Percentiles rank a stretch among this genome's conserved stretches.
Conservation (phyloP, 371 early-diverging fungal species). For the Mucor mucedo region DNA sequence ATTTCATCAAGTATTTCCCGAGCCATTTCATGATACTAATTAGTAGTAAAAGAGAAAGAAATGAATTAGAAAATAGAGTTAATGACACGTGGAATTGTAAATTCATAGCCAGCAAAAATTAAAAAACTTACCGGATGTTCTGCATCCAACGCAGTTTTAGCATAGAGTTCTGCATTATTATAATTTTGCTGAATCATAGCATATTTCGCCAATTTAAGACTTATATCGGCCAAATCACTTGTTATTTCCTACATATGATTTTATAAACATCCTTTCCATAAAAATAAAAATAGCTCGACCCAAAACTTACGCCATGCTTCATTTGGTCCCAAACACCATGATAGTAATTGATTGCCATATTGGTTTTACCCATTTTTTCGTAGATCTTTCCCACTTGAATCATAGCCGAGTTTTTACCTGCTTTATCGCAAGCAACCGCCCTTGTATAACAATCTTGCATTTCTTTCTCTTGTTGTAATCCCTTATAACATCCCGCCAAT, state of each 20-base stretch:
- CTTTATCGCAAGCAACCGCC: constrained; percentile 63
- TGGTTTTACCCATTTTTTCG: constrained; percentile 54
- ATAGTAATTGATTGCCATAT: constrained; percentile 66
- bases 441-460: constrained; percentile 74
- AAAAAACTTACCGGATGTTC: constrained; percentile 40
- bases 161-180: constrained; percentile 50
- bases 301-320: constrained; percentile 42
- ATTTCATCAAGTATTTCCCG: constrained; percentile 50
- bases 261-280: background rate
- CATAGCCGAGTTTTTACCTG: constrained; percentile 50
- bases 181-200: constrained; percentile 55
- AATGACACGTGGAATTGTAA: constrained; percentile 3
- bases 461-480: constrained; percentile 49
- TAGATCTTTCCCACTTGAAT: constrained; percentile 63
- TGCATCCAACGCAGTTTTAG: constrained; percentile 44
- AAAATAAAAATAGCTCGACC: constrained; percentile 1
- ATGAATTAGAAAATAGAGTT: background rate
- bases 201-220: constrained; percentile 62
- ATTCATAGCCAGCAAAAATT: background rate
- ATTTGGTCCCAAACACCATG: constrained; percentile 52
- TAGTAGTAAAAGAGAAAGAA: background rate
- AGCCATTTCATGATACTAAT: constrained; percentile 55
- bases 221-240: constrained; percentile 65
- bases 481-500: constrained; percentile 73
- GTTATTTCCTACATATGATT: constrained; percentile 28